phyloP scores from a whole-genome alignment of 2,329 filamentous ascomycete genomes.

The Fulvia fulva region DNA sequence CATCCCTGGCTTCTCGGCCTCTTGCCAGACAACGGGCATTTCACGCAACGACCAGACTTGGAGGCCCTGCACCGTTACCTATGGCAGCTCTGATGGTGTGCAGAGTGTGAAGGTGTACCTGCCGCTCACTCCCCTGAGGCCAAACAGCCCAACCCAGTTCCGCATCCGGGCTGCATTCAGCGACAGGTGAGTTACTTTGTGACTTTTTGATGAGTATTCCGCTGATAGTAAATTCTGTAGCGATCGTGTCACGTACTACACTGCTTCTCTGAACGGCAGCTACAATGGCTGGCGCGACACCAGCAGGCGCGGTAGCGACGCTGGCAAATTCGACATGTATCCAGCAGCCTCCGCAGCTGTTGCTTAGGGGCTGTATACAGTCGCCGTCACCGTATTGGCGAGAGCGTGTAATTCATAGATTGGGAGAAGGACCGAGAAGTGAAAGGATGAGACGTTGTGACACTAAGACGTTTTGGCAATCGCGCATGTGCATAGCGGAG shows the following conservation, averaged over 20 bases:
- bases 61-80: background rate
- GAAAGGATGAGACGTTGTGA: background rate
- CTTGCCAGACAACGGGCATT: background rate
- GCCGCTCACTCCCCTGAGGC: background rate
- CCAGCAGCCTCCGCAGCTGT: background rate
- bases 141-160: background rate
- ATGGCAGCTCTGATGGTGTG: background rate
- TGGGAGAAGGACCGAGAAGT: too few species aligned
- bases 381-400: too few species aligned
- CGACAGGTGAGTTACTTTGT: background rate
- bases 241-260: background rate
- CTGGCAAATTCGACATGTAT: too few species aligned
- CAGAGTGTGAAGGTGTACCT: background rate
- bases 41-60: background rate
- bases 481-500: background rate
- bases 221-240: background rate
- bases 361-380: background rate
- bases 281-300: too few species aligned
- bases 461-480: background rate
- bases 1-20: background rate
- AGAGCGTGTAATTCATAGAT: too few species aligned
- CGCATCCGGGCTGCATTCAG: background rate
- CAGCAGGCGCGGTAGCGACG: too few species aligned
- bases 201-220: background rate
- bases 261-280: too few species aligned